Percentiles rank a stretch among this genome's conserved stretches.
phyloP scores from a whole-genome alignment of 1,284 basidiomycete genomes.

The Ustilago crameri region DNA sequence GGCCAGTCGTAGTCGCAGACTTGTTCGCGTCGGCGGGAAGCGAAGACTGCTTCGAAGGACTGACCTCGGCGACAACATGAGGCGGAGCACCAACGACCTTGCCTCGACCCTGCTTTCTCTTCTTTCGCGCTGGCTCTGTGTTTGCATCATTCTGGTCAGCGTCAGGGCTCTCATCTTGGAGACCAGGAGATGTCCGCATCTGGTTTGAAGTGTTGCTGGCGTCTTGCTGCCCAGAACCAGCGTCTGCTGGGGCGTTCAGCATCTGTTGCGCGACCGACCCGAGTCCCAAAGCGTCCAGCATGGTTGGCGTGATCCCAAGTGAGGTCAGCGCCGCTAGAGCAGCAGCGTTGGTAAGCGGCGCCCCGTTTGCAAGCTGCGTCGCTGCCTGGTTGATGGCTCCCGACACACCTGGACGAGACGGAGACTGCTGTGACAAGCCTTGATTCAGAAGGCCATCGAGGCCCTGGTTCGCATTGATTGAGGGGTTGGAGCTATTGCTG shows the following conservation, averaged over 20 bases:
- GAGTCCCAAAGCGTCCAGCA: conserved; percentile 46
- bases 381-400: conserved; percentile 15
- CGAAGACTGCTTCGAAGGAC: conserved; percentile 7
- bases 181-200: conserved; percentile 9
- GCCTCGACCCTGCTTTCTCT: conserved; percentile 34
- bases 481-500: conserved; percentile 13
- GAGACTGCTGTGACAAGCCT: conserved; percentile 17
- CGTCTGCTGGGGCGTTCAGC: conserved; percentile 28
- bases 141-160: conserved; percentile 10
- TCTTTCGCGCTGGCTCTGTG: conserved; percentile 41
- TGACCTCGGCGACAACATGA: conserved; percentile 8
- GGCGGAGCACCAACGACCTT: conserved; percentile 10
- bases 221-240: conserved; percentile 6
- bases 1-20: conserved; percentile 2
- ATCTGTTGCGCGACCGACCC: conserved; percentile 42
- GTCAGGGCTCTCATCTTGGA: conserved; percentile 21
- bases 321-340: conserved; percentile 37
- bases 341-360: conserved; percentile 34
- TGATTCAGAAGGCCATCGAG: conserved; percentile 32
- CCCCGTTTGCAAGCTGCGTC: conserved; percentile 20
- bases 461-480: conserved; percentile 17
- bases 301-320: conserved; percentile 34
- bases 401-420: conserved; percentile 13
- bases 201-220: conserved; percentile 6
- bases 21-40: conserved; percentile 3